Evolutionary conservation across 441 rosid genomes (phyloP), one percentile per base, ranked within the genome.

Genomic region (Arabidopsis lyrata): DNA sequence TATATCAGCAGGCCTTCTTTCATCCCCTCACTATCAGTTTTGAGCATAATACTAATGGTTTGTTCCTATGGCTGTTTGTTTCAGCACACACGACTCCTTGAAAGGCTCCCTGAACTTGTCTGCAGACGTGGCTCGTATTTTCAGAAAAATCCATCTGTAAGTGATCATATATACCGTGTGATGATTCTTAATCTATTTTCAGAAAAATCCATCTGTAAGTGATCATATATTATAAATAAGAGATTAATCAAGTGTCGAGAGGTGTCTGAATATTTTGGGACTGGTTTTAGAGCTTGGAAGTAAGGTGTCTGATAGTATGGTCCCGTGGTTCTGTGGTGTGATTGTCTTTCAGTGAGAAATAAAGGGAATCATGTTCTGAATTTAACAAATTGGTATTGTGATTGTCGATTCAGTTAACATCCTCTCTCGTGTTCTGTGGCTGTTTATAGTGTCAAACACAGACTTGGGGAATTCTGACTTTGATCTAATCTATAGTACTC

Each of bases 71-170:
- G 50, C 60, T 79, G 69, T 63, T 63, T 76, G 63, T 71, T 63
- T 73, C 95, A 96, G 99, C 99, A 96, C 82, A 70, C 62, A 59
- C 84, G 80, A 50, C 98, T 96, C 54, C 67, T 90, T 58, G 97
- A 93, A 80, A 87, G 96, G 84, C 95, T 90, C 68, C 99, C 97
- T 79, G 88, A 83, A 52, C 83, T 96, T 81, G 82, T 86, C 70
- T 83, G 70, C 81, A 93, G 82, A 77, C 96, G 97, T 58, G 93
- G 95, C 70, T 74, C 83, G 24, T 87, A 87, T 76, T 78, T 84
- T 72, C 98, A 91, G 79, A 91, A 90, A 83, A 81, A 75, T 75
- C 86, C 85, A 70, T 50, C 73, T 66, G 99, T 96, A 88, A 91
- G 97, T 87, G 57, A 29, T 29, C 74, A 78, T 73, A 62, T 5